Percentiles rank a stretch among this genome's conserved stretches.
These are phyloP conservation scores for Aspergillus diversus DNA, from an alignment of 495 filamentous ascomycete species.

Conservation along the genomic window DNA sequence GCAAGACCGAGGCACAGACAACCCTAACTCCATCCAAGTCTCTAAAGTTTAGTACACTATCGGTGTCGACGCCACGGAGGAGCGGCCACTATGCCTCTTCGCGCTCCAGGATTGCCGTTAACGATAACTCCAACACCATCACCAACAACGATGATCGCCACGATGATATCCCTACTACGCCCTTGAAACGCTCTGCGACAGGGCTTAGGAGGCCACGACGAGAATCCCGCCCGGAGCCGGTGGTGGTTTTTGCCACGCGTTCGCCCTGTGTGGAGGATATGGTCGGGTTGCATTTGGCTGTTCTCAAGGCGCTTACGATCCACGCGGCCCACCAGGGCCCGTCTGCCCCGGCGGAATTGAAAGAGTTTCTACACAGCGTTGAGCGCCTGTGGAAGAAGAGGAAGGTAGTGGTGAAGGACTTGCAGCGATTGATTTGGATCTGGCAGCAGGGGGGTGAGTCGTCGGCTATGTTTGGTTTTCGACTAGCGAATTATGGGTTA, in stretches of 20 bases:
- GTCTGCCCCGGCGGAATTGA: constrained; percentile 41
- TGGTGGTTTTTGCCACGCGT: constrained; percentile 25
- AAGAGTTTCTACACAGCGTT: constrained; percentile 44
- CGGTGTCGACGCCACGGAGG: constrained; percentile 39
- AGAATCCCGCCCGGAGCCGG: not conserved
- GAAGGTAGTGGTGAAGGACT: constrained; percentile 47
- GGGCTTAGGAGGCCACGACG: not conserved
- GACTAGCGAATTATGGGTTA: constrained; percentile 49
- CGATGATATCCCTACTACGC: constrained; percentile 28
- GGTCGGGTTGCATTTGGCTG: constrained; percentile 41
- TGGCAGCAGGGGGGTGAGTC: constrained; percentile 36
- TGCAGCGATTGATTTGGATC: constrained; percentile 49
- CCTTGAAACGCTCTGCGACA: constrained; percentile 33
- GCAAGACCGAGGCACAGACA: constrained; percentile 8
- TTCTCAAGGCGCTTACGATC: constrained; percentile 44
- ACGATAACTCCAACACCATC: not conserved
- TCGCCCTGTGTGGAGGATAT: constrained; percentile 41
- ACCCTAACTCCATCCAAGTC: constrained; percentile 45
- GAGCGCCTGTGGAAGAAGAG: constrained; percentile 52
- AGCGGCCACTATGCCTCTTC: constrained; percentile 41
- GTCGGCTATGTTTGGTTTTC: constrained; percentile 27
- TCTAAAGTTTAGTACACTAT: constrained; percentile 42
- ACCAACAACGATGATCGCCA: not conserved
- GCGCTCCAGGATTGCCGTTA: constrained; percentile 23
- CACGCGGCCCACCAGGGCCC: constrained; percentile 48